Conservation (phyloP, 495 filamentous ascomycete species). For the Penicillium nucicola region DNA sequence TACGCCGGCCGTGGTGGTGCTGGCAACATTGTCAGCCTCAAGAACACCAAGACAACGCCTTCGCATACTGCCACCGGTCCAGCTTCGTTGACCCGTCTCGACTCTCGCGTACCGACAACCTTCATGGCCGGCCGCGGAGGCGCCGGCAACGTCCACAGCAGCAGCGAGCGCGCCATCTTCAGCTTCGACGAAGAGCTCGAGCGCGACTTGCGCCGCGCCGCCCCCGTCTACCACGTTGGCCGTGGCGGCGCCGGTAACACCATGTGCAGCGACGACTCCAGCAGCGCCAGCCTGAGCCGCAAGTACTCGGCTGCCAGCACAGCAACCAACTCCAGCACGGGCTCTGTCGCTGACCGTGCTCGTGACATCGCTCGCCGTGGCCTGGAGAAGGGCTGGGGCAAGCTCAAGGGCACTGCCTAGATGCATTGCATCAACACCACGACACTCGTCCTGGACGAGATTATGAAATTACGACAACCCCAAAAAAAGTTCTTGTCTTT, state of each 20-base stretch:
- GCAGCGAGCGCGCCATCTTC: conserved; percentile 68
- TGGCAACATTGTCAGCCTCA: conserved; percentile 74
- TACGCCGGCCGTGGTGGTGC: conserved; percentile 84
- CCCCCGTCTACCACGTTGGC: conserved; percentile 76
- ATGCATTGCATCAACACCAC: neutral
- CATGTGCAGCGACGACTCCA: conserved; percentile 39
- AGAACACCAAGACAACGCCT: conserved; percentile 58
- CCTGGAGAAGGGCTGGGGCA: conserved; percentile 45
- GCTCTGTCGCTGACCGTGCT: conserved; percentile 38
- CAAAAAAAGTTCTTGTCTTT: conserved; percentile 28
- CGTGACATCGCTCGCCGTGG: conserved; percentile 39
- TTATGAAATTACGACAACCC: conserved; percentile 27
- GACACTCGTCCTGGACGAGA: neutral
- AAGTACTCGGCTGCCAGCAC: conserved; percentile 39
- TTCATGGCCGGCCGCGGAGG: conserved; percentile 86
- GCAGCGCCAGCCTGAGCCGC: conserved; percentile 30
- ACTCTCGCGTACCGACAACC: conserved; percentile 38
- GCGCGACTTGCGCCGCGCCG: conserved; percentile 59
- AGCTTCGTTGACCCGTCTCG: conserved; percentile 45
- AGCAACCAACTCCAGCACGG: conserved; percentile 35
- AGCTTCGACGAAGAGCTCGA: conserved; percentile 91
- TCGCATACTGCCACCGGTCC: conserved; percentile 51
- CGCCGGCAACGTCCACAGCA: conserved; percentile 78
- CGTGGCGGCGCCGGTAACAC: conserved; percentile 88
- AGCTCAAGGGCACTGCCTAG: conserved; percentile 41